These are phyloP conservation scores for Aspergillus transmontanensis DNA, from an alignment of 2,329 filamentous ascomycete genomes.

Conservation along the genomic window DNA sequence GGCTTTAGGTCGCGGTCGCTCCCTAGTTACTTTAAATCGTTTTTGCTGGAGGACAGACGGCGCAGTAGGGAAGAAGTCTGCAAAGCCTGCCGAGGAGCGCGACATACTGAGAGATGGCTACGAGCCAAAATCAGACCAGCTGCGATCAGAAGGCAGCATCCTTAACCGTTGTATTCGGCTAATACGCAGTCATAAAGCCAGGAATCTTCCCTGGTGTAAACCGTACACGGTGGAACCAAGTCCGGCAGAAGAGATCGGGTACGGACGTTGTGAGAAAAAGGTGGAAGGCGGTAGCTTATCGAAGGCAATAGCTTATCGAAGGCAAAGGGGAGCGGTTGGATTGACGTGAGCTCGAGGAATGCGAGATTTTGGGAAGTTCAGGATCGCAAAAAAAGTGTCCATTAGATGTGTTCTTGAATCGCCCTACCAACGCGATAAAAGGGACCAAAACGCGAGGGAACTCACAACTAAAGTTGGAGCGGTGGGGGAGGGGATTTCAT, in stretches of 20 bases:
- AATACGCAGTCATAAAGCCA: conserved; percentile 26
- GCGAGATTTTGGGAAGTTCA: background rate
- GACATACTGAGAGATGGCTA: conserved; percentile 66
- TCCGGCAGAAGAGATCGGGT: background rate
- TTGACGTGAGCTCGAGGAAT: background rate
- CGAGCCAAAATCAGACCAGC: conserved; percentile 38
- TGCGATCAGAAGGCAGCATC: conserved; percentile 43
- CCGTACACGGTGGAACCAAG: conserved; percentile 10
- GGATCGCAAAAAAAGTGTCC: background rate
- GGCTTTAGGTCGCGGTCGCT: conserved; percentile 63
- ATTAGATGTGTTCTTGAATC: conserved; percentile 1
- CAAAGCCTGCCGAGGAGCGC: conserved; percentile 79
- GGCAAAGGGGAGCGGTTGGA: background rate
- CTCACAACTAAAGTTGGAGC: background rate
- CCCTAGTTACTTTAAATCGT: conserved; percentile 54
- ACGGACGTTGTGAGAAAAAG: background rate
- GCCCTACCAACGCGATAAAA: conserved; percentile 7
- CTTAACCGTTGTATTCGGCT: conserved; percentile 30
- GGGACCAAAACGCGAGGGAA: conserved; percentile 6
- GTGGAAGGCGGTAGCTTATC: background rate
- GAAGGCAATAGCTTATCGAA: background rate
- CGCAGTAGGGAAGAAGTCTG: conserved; percentile 82
- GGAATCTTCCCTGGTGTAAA: conserved; percentile 21
- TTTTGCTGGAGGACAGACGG: conserved; percentile 62
- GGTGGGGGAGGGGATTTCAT: conserved; percentile 1